Evolutionary conservation across 2,329 filamentous ascomycete genomes (phyloP).

Genomic region (Neocucurbitaria cava): DNA sequence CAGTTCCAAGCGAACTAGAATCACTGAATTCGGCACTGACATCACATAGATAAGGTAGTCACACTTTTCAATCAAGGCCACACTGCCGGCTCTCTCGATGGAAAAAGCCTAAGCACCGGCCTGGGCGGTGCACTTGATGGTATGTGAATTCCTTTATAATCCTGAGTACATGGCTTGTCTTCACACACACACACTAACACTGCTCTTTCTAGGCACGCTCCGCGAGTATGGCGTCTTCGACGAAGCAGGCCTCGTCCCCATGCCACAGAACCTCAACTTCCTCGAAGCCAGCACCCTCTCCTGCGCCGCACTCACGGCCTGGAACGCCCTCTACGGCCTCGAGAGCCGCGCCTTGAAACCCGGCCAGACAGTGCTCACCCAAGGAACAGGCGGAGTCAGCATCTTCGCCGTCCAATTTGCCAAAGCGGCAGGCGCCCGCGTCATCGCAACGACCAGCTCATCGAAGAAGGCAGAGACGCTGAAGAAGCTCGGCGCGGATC

Average conservation of each 20-base stretch:
- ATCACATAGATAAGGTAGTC: constrained; percentile 58
- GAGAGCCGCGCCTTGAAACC: constrained; percentile 47
- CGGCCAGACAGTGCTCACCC: constrained; percentile 64
- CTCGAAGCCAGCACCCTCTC: constrained; percentile 56
- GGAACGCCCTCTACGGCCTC: constrained; percentile 62
- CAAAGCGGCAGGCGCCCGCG: constrained; percentile 61
- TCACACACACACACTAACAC: neutral
- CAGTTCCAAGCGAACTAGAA: neutral
- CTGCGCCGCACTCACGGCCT: constrained; percentile 56
- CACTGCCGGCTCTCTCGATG: constrained; percentile 57
- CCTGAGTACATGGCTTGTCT: neutral
- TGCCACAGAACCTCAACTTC: constrained; percentile 63
- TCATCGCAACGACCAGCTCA: constrained; percentile 65
- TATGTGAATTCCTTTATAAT: neutral
- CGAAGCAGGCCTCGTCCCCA: constrained; percentile 69
- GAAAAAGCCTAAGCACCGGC: constrained; percentile 56
- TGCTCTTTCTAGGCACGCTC: constrained; percentile 58
- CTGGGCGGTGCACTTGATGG: constrained; percentile 72
- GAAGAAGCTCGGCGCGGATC: constrained; percentile 61
- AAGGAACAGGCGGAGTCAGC: constrained; percentile 74
- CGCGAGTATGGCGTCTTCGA: constrained; percentile 72
- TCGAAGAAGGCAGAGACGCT: constrained; percentile 58
- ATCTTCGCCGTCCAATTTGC: constrained; percentile 69
- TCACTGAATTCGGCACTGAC: constrained; percentile 7
- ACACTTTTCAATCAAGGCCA: constrained; percentile 70